These are phyloP conservation scores for Ceratobasidium theobromae DNA, from an alignment of 1,284 basidiomycete species.

Conservation along the genomic window DNA sequence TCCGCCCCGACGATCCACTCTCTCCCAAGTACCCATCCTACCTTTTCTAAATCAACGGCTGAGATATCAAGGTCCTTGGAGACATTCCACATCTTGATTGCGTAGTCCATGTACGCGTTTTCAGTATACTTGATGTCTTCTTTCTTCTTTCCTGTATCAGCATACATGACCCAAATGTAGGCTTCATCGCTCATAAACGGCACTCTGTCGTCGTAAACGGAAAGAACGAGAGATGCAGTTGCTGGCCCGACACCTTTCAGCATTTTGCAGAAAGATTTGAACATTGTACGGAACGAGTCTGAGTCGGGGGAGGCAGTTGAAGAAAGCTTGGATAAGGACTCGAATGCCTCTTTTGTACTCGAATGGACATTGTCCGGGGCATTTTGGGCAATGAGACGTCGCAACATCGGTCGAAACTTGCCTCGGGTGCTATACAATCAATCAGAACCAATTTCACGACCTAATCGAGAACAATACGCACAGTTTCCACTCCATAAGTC, in stretches of 20 bases:
- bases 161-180: slow-evolving; percentile 30
- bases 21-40: slow-evolving; percentile 15
- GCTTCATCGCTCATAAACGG: slow-evolving; percentile 32
- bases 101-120: slow-evolving; percentile 20
- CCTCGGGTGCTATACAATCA: slow-evolving; percentile 25
- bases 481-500: slow-evolving; percentile 29
- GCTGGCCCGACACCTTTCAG: slow-evolving; percentile 30
- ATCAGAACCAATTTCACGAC: background rate
- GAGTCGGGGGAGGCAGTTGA: background rate
- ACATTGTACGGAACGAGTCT: slow-evolving; percentile 1
- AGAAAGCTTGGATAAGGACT: background rate
- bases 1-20: slow-evolving; percentile 4
- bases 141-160: slow-evolving; percentile 13
- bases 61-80: background rate
- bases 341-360: slow-evolving; percentile 12
- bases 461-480: background rate
- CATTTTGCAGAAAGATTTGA: slow-evolving; percentile 3
- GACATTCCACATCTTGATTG: slow-evolving; percentile 11
- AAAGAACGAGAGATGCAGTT: slow-evolving; percentile 15
- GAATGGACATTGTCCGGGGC: slow-evolving; percentile 13
- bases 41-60: slow-evolving; percentile 2
- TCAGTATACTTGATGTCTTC: slow-evolving; percentile 27
- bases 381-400: slow-evolving; percentile 15
- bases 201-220: slow-evolving; percentile 6
- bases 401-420: slow-evolving; percentile 24